Conservation (phyloP, 2,329 filamentous ascomycete species). For the Monosporascus sp. region DNA sequence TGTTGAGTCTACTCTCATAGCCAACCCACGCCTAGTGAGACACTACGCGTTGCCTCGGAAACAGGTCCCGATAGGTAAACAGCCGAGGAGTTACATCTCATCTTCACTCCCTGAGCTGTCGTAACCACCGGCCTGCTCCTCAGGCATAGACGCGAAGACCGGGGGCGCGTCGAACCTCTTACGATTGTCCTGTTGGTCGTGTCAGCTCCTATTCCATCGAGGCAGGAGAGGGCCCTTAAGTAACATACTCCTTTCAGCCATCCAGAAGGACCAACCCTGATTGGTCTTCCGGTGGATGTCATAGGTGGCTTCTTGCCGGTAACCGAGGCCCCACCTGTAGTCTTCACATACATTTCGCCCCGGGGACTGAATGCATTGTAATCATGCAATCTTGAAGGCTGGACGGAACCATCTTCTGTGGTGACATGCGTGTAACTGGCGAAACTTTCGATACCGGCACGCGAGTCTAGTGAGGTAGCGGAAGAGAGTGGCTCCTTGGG, state of each 20-base stretch:
- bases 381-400: neutral
- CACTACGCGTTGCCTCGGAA: no score
- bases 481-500: neutral
- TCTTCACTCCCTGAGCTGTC: neutral
- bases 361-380: neutral
- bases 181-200: neutral
- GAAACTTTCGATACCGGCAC: neutral
- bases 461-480: neutral
- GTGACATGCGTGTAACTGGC: neutral
- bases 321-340: neutral
- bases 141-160: neutral
- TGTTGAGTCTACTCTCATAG: no score
- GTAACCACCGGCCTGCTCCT: neutral
- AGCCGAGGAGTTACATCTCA: neutral
- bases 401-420: neutral
- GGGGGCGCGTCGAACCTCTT: neutral
- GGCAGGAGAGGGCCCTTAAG: neutral
- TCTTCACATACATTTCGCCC: neutral
- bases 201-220: neutral
- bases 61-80: no score
- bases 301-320: neutral
- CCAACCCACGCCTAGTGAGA: no score
- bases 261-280: neutral
- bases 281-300: neutral
- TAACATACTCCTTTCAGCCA: neutral